Percentiles rank a stretch among this genome's conserved stretches.
These are phyloP conservation scores for Citrullus amarus DNA, from an alignment of 306 rosid species.

Conservation along the genomic window DNA sequence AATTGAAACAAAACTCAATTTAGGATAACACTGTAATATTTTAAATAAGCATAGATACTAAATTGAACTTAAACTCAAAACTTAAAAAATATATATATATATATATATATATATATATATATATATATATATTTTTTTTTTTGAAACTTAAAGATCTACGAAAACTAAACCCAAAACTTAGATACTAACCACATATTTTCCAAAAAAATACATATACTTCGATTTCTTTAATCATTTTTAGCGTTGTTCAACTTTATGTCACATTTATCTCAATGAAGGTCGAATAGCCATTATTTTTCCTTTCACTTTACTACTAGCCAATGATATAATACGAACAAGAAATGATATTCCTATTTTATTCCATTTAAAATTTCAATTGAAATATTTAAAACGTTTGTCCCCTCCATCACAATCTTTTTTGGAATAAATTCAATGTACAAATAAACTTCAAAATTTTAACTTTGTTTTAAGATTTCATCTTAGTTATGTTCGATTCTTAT, in stretches of 20 bases:
- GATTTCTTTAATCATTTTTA: not conserved
- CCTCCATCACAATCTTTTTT: not conserved
- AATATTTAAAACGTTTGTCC: not conserved
- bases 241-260: not conserved
- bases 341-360: not conserved
- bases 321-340: not conserved
- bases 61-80: too few relatives aligned
- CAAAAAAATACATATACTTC: too few relatives aligned
- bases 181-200: too few relatives aligned
- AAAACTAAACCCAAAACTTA: too few relatives aligned
- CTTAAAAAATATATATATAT: too few relatives aligned
- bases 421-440: not conserved
- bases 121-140: too few relatives aligned
- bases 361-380: not conserved
- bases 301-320: not conserved
- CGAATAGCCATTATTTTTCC: not conserved
- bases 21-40: too few relatives aligned
- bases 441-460: not conserved
- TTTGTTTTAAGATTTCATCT: not conserved
- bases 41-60: too few relatives aligned
- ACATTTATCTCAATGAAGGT: not conserved
- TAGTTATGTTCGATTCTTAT: too few relatives aligned
- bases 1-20: too few relatives aligned
- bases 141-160: too few relatives aligned
- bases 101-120: too few relatives aligned